Conservation (phyloP, 495 filamentous ascomycete species). For the Neurospora terricola region DNA sequence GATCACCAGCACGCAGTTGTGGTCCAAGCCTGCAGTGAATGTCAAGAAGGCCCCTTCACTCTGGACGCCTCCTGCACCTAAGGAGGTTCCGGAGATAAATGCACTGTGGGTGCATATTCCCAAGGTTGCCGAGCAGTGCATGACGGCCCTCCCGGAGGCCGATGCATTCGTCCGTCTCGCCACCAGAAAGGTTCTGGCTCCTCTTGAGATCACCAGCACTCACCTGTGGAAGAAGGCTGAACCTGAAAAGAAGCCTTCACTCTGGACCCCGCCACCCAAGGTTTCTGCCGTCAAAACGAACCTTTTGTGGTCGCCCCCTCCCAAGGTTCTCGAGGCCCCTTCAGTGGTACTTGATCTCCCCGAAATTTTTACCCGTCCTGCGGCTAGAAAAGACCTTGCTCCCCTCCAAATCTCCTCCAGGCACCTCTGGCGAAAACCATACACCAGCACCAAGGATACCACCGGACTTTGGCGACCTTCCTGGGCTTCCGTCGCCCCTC, state of each 20-base stretch:
- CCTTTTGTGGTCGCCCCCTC: neutral
- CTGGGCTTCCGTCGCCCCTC: constrained; percentile 26
- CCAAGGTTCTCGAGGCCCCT: neutral
- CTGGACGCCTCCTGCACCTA: constrained; percentile 11
- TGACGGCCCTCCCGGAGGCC: neutral
- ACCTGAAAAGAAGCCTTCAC: neutral
- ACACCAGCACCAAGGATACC: constrained; percentile 10
- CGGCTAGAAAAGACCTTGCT: constrained; percentile 19
- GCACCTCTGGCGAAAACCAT: constrained; percentile 31
- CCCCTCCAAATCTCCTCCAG: constrained; percentile 28
- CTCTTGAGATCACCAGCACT: constrained; percentile 28
- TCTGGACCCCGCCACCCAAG: neutral
- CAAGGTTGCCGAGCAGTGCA: neutral
- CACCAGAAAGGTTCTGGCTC: constrained; percentile 19
- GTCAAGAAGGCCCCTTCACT: constrained; percentile 5
- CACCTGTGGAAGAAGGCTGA: constrained; percentile 30
- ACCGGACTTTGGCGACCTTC: constrained; percentile 28
- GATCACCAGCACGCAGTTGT: constrained; percentile 30
- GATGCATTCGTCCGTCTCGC: constrained; percentile 19
- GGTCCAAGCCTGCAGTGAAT: constrained; percentile 8
- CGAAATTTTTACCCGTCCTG: constrained; percentile 14
- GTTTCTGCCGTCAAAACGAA: neutral
- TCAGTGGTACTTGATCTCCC: neutral
- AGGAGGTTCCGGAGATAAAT: neutral
- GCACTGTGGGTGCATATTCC: constrained; percentile 7